Evolutionary conservation across 345 rosid genomes (phyloP), one percentile per base, ranked within the genome.

Genomic region (Carallia pectinifolia): DNA sequence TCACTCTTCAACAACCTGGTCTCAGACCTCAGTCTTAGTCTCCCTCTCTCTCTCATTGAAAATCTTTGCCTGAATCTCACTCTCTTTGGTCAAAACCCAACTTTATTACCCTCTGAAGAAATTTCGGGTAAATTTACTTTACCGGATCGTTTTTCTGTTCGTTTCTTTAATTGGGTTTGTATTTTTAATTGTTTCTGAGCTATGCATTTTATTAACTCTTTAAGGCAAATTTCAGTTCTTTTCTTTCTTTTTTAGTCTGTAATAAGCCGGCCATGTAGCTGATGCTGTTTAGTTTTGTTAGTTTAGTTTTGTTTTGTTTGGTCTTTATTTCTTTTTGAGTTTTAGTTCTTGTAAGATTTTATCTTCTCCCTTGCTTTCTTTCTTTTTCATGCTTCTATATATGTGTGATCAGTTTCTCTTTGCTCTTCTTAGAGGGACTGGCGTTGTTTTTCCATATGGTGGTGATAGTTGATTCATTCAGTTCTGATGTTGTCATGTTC

Each of bases 111-210:
- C 47, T 58, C n/a, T 39, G 50, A 61, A 1, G 50, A 3, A 4
- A 38, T 61, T 69, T 61, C 52, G 61, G 73, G 73, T 69, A 61
- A 33, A 47, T 6, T 29, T 67, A 36, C 53, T 67, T 40, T 39
- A n/a, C 29, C 19, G 4, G 16, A 27, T 4, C 31, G 16, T 56
- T 56, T 56, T 9, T 5, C 29, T 56, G 33, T 9, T 27, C 16
- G 16, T 56, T 56, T 56, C 16, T 16, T 12, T 13, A 13, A 44
- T 44, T 44, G 16, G 50, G 50, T 10, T 44, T 12, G 50, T 44
- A 12, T 44, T 44, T 15, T 12, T 10, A 33, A 13, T 44, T 10
- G 13, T 44, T 44, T 44, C 50, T 44, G 17, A 44, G 23, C 23
- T 23, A 44, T 29, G 67, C 65, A 61, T 61, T 47, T 15, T 19